Percentiles rank a stretch among this genome's conserved stretches.
Conservation (phyloP, 768 basidiomycete species). For the Lyophyllum atratum region DNA sequence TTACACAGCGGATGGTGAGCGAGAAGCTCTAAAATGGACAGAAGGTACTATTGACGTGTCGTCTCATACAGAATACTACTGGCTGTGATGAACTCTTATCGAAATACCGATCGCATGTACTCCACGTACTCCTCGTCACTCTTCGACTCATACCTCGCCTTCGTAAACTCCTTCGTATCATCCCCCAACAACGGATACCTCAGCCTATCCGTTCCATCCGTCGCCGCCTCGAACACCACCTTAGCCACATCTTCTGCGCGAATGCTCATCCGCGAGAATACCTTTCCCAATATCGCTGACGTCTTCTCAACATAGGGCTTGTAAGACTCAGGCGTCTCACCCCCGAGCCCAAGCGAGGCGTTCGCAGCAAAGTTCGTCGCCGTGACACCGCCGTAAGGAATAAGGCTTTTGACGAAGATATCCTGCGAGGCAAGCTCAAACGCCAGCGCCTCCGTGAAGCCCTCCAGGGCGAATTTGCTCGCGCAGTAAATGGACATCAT, state of each 20-base stretch:
- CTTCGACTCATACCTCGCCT: neutral
- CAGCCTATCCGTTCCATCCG: neutral
- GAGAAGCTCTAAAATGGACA: no score
- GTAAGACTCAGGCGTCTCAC: neutral
- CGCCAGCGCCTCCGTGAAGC: neutral
- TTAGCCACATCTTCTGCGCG: neutral
- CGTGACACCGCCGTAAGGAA: neutral
- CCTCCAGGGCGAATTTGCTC: neutral
- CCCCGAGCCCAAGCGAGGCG: no score
- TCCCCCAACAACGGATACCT: neutral
- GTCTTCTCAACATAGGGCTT: neutral
- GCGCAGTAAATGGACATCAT: neutral
- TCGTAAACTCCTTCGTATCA: neutral
- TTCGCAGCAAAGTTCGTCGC: neutral
- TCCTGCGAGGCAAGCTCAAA: neutral
- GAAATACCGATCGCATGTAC: neutral
- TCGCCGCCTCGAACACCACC: neutral
- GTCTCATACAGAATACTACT: no score
- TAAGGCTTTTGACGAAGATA: neutral
- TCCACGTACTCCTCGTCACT: neutral
- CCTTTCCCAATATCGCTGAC: neutral
- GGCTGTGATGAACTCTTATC: no score
- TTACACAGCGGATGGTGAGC: no score
- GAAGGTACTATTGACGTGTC: no score
- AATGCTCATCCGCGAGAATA: neutral